Evolutionary conservation across 495 filamentous ascomycete genomes (phyloP).

Genomic region (Penicillium ucsense): DNA sequence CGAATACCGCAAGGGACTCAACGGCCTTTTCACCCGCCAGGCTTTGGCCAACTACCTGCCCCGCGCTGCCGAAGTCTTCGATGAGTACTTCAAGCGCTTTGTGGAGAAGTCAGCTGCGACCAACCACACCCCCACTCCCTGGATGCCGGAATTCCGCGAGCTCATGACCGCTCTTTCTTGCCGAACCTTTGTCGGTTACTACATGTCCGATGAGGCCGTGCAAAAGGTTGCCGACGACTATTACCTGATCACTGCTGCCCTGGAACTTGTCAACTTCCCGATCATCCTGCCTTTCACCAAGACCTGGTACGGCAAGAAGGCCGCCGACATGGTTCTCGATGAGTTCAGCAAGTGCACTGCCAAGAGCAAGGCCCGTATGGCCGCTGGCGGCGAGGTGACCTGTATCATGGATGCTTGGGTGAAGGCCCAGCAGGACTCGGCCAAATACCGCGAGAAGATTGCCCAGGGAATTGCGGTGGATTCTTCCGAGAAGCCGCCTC

Average conservation of each 20-base stretch:
- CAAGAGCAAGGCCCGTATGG: constrained; percentile 88
- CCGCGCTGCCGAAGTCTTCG: constrained; percentile 85
- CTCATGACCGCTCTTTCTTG: constrained; percentile 91
- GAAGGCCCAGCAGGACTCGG: constrained; percentile 71
- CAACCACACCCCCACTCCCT: constrained; percentile 63
- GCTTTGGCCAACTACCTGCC: constrained; percentile 85
- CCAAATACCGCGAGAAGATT: constrained; percentile 63
- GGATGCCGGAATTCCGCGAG: constrained; percentile 91
- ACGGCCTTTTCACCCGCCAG: constrained; percentile 85
- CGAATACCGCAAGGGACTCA: constrained; percentile 94
- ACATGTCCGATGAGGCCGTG: constrained; percentile 77
- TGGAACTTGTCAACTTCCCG: constrained; percentile 97
- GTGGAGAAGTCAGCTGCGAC: constrained; percentile 58
- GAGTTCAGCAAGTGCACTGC: constrained; percentile 89
- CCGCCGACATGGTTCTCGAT: constrained; percentile 79
- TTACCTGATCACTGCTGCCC: constrained; percentile 88
- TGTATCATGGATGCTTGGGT: constrained; percentile 97
- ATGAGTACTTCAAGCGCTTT: constrained; percentile 73
- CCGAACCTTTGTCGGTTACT: constrained; percentile 94
- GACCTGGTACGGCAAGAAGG: constrained; percentile 96
- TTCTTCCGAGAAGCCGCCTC: constrained; percentile 65
- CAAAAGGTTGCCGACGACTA: constrained; percentile 97
- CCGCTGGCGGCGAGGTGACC: constrained; percentile 72
- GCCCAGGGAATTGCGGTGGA: constrained; percentile 59
- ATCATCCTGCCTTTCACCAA: constrained; percentile 94